Percentiles rank a stretch among this genome's conserved stretches.
These are phyloP conservation scores for Oryza australiensis DNA, from an alignment of 176 grass and related monocot genomes.

Conservation along the genomic window DNA sequence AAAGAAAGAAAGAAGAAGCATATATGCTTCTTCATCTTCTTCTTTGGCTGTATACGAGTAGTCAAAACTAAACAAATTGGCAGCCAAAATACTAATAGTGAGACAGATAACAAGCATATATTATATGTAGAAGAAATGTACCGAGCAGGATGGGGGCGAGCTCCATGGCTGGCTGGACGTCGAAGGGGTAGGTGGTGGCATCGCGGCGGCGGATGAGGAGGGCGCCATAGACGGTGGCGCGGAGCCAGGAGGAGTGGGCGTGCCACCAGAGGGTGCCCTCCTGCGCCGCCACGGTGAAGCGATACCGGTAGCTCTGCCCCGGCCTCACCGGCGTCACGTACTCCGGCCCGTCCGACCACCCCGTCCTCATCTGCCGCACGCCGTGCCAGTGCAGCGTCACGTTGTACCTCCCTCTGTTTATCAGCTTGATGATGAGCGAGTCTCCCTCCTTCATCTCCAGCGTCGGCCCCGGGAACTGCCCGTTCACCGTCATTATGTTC, in stretches of 20 bases:
- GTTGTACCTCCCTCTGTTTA: slow-evolving; percentile 70
- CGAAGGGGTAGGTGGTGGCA: slow-evolving; percentile 58
- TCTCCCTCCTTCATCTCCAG: slow-evolving; percentile 73
- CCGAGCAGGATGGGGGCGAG: slow-evolving; percentile 70
- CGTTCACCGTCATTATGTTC: slow-evolving; percentile 71
- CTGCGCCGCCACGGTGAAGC: slow-evolving; percentile 74
- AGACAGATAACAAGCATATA: no score
- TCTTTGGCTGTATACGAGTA: background rate
- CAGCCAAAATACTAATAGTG: no score
- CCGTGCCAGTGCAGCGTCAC: slow-evolving; percentile 83
- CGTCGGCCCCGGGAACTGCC: slow-evolving; percentile 78
- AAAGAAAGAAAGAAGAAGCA: background rate
- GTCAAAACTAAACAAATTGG: no score
- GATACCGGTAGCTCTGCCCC: slow-evolving; percentile 69
- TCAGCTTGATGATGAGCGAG: slow-evolving; percentile 50
- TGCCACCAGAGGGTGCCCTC: slow-evolving; percentile 98
- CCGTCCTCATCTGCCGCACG: slow-evolving; percentile 80
- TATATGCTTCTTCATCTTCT: no score
- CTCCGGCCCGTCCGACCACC: slow-evolving; percentile 89
- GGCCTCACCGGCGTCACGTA: slow-evolving; percentile 85
- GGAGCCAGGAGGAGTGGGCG: slow-evolving; percentile 86
- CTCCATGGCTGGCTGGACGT: slow-evolving; percentile 37
- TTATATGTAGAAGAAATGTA: slow-evolving; percentile 19
- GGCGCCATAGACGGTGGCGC: slow-evolving; percentile 85
- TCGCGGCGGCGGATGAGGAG: slow-evolving; percentile 64